phyloP scores from a whole-genome alignment of 805 yeast species.

The Ogataea pini region DNA sequence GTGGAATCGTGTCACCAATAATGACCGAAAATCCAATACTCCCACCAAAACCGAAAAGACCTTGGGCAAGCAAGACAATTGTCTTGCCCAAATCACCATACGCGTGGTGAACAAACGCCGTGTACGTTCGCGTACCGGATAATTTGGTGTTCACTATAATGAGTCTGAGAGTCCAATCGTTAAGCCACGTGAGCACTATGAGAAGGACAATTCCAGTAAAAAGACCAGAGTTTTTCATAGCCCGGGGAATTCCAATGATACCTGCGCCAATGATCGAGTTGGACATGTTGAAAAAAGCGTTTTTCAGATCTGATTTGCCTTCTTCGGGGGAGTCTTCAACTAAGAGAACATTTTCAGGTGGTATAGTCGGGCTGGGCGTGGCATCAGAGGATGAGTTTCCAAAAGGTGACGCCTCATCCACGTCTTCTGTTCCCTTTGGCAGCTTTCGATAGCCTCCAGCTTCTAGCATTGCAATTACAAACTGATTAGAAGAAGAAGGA shows the following conservation, averaged over 20 bases:
- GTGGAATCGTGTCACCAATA: slow-evolving; percentile 94
- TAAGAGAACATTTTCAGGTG: not conserved
- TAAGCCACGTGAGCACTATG: slow-evolving; percentile 60
- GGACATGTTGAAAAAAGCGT: slow-evolving; percentile 98
- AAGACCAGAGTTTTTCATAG: slow-evolving; percentile 78
- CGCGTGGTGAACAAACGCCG: slow-evolving; percentile 78
- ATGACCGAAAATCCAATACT: slow-evolving; percentile 91
- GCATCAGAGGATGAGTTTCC: not conserved
- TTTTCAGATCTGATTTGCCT: slow-evolving; percentile 59
- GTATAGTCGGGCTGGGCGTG: slow-evolving; percentile 5
- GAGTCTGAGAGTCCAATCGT: slow-evolving; percentile 84
- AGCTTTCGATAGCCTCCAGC: slow-evolving; percentile 1
- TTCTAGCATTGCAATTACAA: not conserved
- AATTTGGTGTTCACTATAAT: slow-evolving; percentile 82
- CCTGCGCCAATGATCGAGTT: slow-evolving; percentile 96
- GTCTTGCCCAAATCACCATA: slow-evolving; percentile 74
- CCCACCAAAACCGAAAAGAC: slow-evolving; percentile 92
- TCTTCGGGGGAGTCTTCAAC: slow-evolving; percentile 19
- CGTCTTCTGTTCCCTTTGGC: not conserved
- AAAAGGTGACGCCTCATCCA: too few species aligned
- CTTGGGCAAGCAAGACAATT: slow-evolving; percentile 71
- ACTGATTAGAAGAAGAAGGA: not conserved
- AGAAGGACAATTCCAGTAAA: slow-evolving; percentile 69
- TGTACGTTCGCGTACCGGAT: slow-evolving; percentile 76
- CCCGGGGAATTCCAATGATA: slow-evolving; percentile 90